phyloP scores from a whole-genome alignment of 805 yeast species.

The Candida maris region DNA sequence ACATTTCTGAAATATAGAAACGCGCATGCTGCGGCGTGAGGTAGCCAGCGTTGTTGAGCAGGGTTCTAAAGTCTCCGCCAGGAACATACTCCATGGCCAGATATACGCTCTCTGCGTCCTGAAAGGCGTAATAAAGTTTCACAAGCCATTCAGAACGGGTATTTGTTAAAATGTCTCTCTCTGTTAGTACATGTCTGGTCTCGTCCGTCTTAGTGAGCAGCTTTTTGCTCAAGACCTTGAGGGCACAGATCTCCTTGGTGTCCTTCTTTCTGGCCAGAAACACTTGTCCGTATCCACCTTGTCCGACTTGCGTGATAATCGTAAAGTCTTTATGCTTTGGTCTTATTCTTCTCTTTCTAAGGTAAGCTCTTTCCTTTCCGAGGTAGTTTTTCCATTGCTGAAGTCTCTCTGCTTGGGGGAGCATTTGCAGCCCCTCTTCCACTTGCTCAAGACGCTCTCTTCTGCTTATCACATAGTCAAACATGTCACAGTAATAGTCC shows the following conservation, averaged over 20 bases:
- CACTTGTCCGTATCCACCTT: constrained; percentile 99
- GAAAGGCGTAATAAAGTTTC: constrained; percentile 89
- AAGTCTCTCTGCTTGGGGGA: constrained; percentile 38
- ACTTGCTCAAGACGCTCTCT: constrained; percentile 78
- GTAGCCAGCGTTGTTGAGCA: constrained; percentile 88
- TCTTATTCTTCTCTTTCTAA: constrained; percentile 85
- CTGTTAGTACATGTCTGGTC: constrained; percentile 92
- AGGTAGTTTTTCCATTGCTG: constrained; percentile 74
- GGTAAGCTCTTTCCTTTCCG: constrained; percentile 77
- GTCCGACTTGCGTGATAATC: constrained; percentile 97
- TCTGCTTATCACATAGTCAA: constrained; percentile 86
- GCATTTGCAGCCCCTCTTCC: constrained; percentile 44
- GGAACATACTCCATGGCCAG: constrained; percentile 99
- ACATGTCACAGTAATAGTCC: constrained; percentile 94
- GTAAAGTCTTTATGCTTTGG: constrained; percentile 95
- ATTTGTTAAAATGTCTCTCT: constrained; percentile 94
- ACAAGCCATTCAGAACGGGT: constrained; percentile 96
- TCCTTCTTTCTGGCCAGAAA: constrained; percentile 91
- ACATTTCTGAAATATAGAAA: constrained; percentile 94
- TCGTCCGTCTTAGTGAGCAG: constrained; percentile 86
- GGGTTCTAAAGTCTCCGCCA: constrained; percentile 96
- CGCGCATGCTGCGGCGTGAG: constrained; percentile 93
- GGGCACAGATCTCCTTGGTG: constrained; percentile 91
- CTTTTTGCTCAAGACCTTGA: constrained; percentile 86
- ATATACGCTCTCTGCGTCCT: constrained; percentile 83